Evolutionary conservation across 2,329 filamentous ascomycete genomes (phyloP), one percentile per base, ranked within the genome.

Genomic region (Apiospora marii): DNA sequence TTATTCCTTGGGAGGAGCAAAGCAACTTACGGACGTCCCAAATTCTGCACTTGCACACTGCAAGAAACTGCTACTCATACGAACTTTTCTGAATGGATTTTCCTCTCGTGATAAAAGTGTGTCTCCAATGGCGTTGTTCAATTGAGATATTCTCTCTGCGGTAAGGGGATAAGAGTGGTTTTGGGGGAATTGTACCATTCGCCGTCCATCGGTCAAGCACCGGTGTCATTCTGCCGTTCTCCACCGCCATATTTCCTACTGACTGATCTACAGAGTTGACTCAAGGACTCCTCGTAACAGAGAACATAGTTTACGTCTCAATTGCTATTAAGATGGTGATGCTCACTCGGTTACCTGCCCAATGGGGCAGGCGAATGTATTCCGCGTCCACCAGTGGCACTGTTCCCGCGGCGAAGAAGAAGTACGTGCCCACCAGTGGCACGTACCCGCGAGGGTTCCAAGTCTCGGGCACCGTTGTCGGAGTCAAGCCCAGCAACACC

Each of bases 401-500:
- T 46, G 86, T 97, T 72, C 95, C 95, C 1, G 88, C 89, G 22
- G 90, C 93, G 73, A 99, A 98, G 86, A 90, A 92, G 82, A 97
- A 97, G 83, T 98, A 97, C 83, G 91, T 98, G 70, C 95, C 96
- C 12, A 92, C 90, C 0, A 90, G 88, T 58, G 96, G 96, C 75
- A 94, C 91, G 27, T 98, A 98, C 80, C 96, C 96, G 5, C 91
- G 93, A 81, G 96, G 96, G 67, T 99, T 98, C 87, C 86, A 90
- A 64, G 94, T 93, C 43, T 94, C 94, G 16, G 96, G 94, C 74
- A 93, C 94, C 69, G 92, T 97, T 80, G 96, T 97, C 51, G 96
- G 96, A 70, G 95, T 99, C 78, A 99, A 99, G 86, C 91, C 95
- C 19, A 92, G 92, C 76, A 98, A 98, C 84, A 98, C 93, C 69